Evolutionary conservation across 1,284 basidiomycete species (phyloP).

Genomic region (Ceraceosorus bombacis): DNA sequence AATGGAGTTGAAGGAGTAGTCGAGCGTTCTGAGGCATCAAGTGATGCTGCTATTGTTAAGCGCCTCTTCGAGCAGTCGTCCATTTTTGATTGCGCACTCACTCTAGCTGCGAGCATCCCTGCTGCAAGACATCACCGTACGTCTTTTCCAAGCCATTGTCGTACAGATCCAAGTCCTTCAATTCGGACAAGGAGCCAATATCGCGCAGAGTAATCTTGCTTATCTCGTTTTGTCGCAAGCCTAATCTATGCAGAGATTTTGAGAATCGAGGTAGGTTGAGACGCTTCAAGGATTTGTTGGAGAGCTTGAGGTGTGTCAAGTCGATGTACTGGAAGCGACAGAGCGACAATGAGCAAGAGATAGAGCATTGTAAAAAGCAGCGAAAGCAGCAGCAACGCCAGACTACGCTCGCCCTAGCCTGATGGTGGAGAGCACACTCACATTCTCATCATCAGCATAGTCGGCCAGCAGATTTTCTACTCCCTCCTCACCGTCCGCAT

Average conservation of each 20-base stretch:
- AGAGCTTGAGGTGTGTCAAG: constrained; percentile 73
- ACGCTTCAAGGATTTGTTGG: constrained; percentile 56
- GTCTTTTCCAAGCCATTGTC: constrained; percentile 69
- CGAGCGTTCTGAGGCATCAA: constrained; percentile 59
- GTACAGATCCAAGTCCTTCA: constrained; percentile 89
- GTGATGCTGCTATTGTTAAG: background rate
- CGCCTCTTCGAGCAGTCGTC: background rate
- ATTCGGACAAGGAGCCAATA: constrained; percentile 54
- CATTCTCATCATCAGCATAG: constrained; percentile 29
- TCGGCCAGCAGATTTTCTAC: constrained; percentile 26
- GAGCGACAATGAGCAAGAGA: background rate
- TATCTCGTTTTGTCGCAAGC: constrained; percentile 82
- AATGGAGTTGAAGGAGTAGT: constrained; percentile 91
- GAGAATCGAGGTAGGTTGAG: constrained; percentile 63
- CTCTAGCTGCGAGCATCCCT: constrained; percentile 61
- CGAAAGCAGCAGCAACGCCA: background rate
- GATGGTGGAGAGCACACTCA: constrained; percentile 6
- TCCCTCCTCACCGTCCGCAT: constrained; percentile 12
- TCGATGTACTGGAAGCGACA: constrained; percentile 55
- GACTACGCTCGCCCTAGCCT: background rate
- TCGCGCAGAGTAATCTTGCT: constrained; percentile 57
- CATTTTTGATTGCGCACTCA: constrained; percentile 51
- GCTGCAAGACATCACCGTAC: constrained; percentile 54
- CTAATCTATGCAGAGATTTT: constrained; percentile 64
- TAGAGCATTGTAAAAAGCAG: background rate